Conservation (phyloP, 192 early-diverging fungal genomes). For the Umbelopsis sp. region DNA sequence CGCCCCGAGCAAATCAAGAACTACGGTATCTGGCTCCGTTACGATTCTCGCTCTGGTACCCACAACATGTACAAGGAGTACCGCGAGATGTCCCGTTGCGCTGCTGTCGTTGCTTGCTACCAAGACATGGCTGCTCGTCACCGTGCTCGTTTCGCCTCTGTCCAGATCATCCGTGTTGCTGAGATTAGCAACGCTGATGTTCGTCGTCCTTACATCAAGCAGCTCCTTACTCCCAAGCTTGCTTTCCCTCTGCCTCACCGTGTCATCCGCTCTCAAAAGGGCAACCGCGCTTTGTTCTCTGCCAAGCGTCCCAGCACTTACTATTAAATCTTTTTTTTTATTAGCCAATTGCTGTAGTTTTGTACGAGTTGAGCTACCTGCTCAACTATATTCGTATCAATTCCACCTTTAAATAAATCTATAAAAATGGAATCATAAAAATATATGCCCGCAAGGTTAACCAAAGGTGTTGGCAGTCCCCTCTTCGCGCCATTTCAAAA, state of each 20-base stretch:
- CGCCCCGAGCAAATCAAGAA: constrained; percentile 92
- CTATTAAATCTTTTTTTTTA: constrained; percentile 57
- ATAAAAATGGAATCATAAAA: constrained; percentile 5
- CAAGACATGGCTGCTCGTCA: constrained; percentile 99
- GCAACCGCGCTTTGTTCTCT: constrained; percentile 82
- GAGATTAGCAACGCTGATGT: constrained; percentile 88
- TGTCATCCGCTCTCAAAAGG: constrained; percentile 83
- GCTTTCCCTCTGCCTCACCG: constrained; percentile 99
- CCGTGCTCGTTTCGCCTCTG: constrained; percentile 95
- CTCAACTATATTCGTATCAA: constrained; percentile 18
- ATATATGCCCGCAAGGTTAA: no score
- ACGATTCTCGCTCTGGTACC: constrained; percentile 99
- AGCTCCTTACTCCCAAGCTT: constrained; percentile 87
- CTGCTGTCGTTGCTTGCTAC: constrained; percentile 76
- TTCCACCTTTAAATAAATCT: constrained; percentile 19
- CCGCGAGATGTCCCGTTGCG: constrained; percentile 90
- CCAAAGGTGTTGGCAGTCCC: no score
- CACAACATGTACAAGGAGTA: constrained; percentile 99
- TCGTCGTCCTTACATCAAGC: constrained; percentile 97
- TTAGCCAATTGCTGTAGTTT: constrained; percentile 21
- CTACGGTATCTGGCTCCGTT: constrained; percentile 99
- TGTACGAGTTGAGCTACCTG: constrained; percentile 17
- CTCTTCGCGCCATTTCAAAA: neutral
- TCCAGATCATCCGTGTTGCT: constrained; percentile 99
- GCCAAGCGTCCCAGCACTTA: constrained; percentile 95